Evolutionary conservation across 2,329 filamentous ascomycete genomes (phyloP).

Genomic region (Fusarium pseudocircinatum): DNA sequence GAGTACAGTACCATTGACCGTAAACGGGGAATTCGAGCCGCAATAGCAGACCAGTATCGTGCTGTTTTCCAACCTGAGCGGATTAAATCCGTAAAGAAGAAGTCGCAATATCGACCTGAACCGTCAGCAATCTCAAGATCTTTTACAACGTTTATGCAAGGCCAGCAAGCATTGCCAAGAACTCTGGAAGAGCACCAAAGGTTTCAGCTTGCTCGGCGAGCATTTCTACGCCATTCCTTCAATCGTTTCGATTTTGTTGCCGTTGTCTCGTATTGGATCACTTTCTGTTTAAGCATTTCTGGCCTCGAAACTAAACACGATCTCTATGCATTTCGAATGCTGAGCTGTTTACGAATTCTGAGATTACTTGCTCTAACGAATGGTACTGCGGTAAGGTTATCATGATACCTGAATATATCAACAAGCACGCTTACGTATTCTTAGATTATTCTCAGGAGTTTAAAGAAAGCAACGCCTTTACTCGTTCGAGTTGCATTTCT

Average conservation of each 20-base stretch:
- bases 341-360: slow-evolving; percentile 92
- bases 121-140: slow-evolving; percentile 77
- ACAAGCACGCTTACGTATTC: slow-evolving; percentile 14
- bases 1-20: slow-evolving; percentile 94
- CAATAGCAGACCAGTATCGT: slow-evolving; percentile 78
- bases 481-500: slow-evolving; percentile 93
- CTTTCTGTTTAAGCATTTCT: slow-evolving; percentile 77
- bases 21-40: slow-evolving; percentile 76
- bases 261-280: slow-evolving; percentile 94
- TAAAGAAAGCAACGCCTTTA: slow-evolving; percentile 93
- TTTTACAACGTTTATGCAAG: slow-evolving; percentile 81
- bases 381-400: slow-evolving; percentile 80
- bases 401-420: background rate
- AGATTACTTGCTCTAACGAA: slow-evolving; percentile 91
- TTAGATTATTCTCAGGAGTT: slow-evolving; percentile 88
- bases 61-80: slow-evolving; percentile 84
- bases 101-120: slow-evolving; percentile 56
- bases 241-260: slow-evolving; percentile 96
- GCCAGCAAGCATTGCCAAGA: slow-evolving; percentile 63
- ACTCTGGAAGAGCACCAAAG: slow-evolving; percentile 83
- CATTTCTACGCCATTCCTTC: slow-evolving; percentile 94
- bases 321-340: slow-evolving; percentile 93
- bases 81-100: slow-evolving; percentile 71
- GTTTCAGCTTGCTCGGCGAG: slow-evolving; percentile 85
- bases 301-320: slow-evolving; percentile 76